These are phyloP conservation scores for Arachnopeziza araneosa DNA, from an alignment of 2,329 filamentous ascomycete genomes.

Conservation along the genomic window DNA sequence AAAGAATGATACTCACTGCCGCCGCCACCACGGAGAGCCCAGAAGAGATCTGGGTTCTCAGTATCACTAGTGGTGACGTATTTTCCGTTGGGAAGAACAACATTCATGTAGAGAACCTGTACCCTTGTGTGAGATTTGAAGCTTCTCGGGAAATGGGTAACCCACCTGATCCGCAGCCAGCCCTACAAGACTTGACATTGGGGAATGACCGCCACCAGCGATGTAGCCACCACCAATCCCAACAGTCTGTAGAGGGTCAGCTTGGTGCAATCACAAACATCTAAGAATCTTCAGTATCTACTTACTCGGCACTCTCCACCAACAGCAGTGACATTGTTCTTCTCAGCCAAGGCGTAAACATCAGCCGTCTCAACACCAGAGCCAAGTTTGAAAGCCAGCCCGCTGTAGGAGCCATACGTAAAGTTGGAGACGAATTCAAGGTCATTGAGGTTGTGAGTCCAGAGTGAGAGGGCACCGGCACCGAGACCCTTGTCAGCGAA, in stretches of 20 bases:
- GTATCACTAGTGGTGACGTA: slow-evolving; percentile 18
- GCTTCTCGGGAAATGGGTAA: slow-evolving; percentile 23
- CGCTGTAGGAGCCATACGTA: slow-evolving; percentile 29
- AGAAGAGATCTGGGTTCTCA: slow-evolving; percentile 22
- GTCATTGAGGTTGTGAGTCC: slow-evolving; percentile 43
- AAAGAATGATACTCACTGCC: slow-evolving; percentile 8
- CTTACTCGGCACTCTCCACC: slow-evolving; percentile 40
- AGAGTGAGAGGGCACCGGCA: slow-evolving; percentile 40
- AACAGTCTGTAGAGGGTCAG: slow-evolving; percentile 34
- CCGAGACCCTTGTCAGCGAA: slow-evolving; percentile 35
- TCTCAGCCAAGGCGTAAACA: slow-evolving; percentile 37
- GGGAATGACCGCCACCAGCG: slow-evolving; percentile 55
- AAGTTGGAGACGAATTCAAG: slow-evolving; percentile 34
- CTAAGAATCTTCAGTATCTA: slow-evolving; percentile 1
- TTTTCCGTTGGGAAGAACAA: slow-evolving; percentile 18
- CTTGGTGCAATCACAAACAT: background rate
- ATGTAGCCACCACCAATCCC: slow-evolving; percentile 42
- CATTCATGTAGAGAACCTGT: slow-evolving; percentile 17
- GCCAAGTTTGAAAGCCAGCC: slow-evolving; percentile 35
- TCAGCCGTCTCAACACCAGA: slow-evolving; percentile 39
- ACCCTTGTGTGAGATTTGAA: background rate
- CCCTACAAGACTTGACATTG: slow-evolving; percentile 47
- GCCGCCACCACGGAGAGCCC: slow-evolving; percentile 23
- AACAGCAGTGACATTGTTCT: slow-evolving; percentile 41
- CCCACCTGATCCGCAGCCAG: slow-evolving; percentile 56